Evolutionary conservation across 345 rosid species (phyloP), one percentile per base, ranked within the genome.

Genomic region (Murraya koenigii): DNA sequence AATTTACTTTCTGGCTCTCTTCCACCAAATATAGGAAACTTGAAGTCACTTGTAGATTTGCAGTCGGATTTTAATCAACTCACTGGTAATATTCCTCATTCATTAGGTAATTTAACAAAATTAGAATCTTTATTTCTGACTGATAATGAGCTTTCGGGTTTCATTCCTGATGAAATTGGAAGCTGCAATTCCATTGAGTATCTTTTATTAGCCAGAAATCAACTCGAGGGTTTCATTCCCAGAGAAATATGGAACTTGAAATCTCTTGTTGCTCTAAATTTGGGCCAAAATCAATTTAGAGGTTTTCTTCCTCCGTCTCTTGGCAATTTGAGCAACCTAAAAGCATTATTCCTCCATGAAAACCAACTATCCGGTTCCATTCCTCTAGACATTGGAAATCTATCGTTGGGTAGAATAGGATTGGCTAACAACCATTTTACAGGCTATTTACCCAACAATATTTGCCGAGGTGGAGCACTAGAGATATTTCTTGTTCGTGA

Each of bases 211-310:
- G n/a, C n/a, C n/a, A n/a, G n/a, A n/a, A n/a, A n/a, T n/a, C n/a
- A n/a, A n/a, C n/a, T n/a, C n/a, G n/a, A n/a, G 4, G 89, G 85
- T 9, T 15, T 75, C 1, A 78, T 85, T 62, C 87, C 89, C n/a
- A n/a, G n/a, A n/a, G n/a, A n/a, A n/a, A n/a, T n/a, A n/a, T 38
- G 0, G 1, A 39, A 19, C 49, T 88, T 3, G 88, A 84, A 23
- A 77, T 35, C 32, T 59, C 78, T 83, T 58, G 6, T 1, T 1
- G 0, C 1, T 23, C 56, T 83, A 8, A 0, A 14, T n/a, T 71
- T 83, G 17, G 1, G 25, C 7, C 8, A 0, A 28, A 83, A 83
- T 54, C 26, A 58, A n/a, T 60, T 80, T 32, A n/a, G 63, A 1
- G 78, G 82, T 23, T 11, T 1, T 11, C 7, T 56, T 14, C 25